Percentiles rank a stretch among this genome's conserved stretches.
Conservation (phyloP, 345 rosid species). For the Geranium rotundifolium region DNA sequence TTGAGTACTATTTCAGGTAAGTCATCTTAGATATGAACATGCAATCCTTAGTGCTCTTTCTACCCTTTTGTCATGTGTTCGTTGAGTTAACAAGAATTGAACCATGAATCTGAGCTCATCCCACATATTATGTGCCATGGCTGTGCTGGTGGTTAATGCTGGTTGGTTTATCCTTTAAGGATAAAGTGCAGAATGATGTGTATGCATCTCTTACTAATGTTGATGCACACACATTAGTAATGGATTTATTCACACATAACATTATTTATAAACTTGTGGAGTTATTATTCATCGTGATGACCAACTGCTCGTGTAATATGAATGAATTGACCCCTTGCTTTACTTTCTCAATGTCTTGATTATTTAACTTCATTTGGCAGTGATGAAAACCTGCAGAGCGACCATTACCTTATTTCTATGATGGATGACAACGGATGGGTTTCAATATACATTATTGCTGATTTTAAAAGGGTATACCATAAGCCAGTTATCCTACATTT, state of each 20-base stretch:
- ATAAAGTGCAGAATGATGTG: no score
- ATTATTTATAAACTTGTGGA: background rate
- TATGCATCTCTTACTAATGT: no score
- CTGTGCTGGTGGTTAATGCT: no score
- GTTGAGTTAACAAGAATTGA: background rate
- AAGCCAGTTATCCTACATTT: background rate
- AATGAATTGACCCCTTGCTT: background rate
- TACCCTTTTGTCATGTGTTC: background rate
- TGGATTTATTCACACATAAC: no score
- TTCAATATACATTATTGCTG: slow-evolving; percentile 52
- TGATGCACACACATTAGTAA: no score
- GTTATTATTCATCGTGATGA: background rate
- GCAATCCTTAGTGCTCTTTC: background rate
- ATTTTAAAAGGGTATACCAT: slow-evolving; percentile 71
- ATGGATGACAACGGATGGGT: slow-evolving; percentile 98
- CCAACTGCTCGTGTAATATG: background rate
- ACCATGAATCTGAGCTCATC: no score
- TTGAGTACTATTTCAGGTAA: slow-evolving; percentile 96
- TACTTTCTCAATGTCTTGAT: slow-evolving; percentile 5
- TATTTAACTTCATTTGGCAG: slow-evolving; percentile 34
- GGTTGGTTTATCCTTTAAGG: no score
- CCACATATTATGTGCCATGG: no score
- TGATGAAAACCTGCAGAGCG: slow-evolving; percentile 72
- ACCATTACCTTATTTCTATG: slow-evolving; percentile 53
- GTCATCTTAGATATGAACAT: background rate